A percentile compares a stretch with the other conserved stretches of the same genome.
These are phyloP conservation scores for Fusarium clavum DNA, from an alignment of 2,329 filamentous ascomycete species.

Conservation along the genomic window DNA sequence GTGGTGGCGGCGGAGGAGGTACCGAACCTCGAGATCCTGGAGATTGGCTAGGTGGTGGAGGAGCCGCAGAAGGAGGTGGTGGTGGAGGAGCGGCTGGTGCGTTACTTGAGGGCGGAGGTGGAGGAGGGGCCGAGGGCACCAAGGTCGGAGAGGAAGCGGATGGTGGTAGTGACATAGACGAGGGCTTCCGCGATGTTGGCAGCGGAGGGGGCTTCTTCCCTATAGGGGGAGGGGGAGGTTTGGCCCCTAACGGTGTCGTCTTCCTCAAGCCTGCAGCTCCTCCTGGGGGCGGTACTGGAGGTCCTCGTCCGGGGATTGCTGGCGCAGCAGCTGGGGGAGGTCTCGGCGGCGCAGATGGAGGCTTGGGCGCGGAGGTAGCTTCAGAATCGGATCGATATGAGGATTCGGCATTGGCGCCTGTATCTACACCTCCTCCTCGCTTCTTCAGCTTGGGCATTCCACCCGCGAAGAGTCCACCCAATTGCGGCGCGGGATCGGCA, in stretches of 20 bases:
- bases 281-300: slow-evolving; percentile 57
- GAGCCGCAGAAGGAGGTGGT: slow-evolving; percentile 53
- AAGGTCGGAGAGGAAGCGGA: slow-evolving; percentile 49
- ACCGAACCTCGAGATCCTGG: slow-evolving; percentile 47
- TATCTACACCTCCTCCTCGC: slow-evolving; percentile 81
- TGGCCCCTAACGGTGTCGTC: slow-evolving; percentile 58
- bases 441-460: slow-evolving; percentile 97
- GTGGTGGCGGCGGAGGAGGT: slow-evolving; percentile 48
- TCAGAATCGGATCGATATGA: slow-evolving; percentile 83
- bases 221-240: slow-evolving; percentile 80
- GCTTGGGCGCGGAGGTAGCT: slow-evolving; percentile 59
- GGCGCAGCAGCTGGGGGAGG: slow-evolving; percentile 57
- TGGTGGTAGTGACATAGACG: slow-evolving; percentile 51
- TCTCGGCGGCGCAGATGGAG: slow-evolving; percentile 67
- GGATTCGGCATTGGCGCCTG: slow-evolving; percentile 68
- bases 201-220: slow-evolving; percentile 79
- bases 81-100: slow-evolving; percentile 56
- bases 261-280: slow-evolving; percentile 67
- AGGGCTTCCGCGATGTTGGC: slow-evolving; percentile 70
- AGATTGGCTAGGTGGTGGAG: slow-evolving; percentile 54
- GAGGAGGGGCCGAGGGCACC: slow-evolving; percentile 53
- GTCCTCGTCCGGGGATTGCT: slow-evolving; percentile 37
- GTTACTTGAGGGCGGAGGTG: slow-evolving; percentile 55
- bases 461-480: slow-evolving; percentile 89
- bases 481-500: slow-evolving; percentile 76